These are phyloP conservation scores for Blastomyces emzantsi DNA, from an alignment of 2,329 filamentous ascomycete species.

Conservation along the genomic window DNA sequence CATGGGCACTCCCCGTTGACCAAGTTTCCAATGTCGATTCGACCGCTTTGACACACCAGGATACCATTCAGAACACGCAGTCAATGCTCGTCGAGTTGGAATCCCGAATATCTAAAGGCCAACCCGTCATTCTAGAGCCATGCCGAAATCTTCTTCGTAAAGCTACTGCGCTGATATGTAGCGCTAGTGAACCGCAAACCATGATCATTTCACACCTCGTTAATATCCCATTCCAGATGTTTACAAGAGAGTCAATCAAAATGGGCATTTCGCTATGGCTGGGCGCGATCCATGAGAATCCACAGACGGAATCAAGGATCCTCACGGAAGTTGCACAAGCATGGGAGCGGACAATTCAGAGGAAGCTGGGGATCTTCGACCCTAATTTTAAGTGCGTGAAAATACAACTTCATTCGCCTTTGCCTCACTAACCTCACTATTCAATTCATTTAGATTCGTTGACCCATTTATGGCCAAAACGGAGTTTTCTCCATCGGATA, in stretches of 20 bases:
- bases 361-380: conserved; percentile 73
- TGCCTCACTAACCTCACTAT: conserved; percentile 14
- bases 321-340: conserved; percentile 79
- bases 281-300: conserved; percentile 93
- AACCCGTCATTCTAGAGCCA: conserved; percentile 61
- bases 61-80: conserved; percentile 10
- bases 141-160: conserved; percentile 73
- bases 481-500: conserved; percentile 88
- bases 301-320: conserved; percentile 74
- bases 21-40: not conserved
- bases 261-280: conserved; percentile 94
- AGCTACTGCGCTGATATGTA: conserved; percentile 78
- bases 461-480: conserved; percentile 88
- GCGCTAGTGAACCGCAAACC: conserved; percentile 63
- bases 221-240: conserved; percentile 82
- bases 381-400: conserved; percentile 48
- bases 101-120: conserved; percentile 51
- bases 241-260: conserved; percentile 92
- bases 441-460: conserved; percentile 45
- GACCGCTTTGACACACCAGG: conserved; percentile 1
- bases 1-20: not conserved
- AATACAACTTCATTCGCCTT: not conserved
- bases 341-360: conserved; percentile 78
- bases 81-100: conserved; percentile 12
- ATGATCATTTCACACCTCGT: conserved; percentile 81